Evolutionary conservation across 2,329 filamentous ascomycete genomes (phyloP), one percentile per base, ranked within the genome.

Genomic region (Paracoccidioides lutzii): DNA sequence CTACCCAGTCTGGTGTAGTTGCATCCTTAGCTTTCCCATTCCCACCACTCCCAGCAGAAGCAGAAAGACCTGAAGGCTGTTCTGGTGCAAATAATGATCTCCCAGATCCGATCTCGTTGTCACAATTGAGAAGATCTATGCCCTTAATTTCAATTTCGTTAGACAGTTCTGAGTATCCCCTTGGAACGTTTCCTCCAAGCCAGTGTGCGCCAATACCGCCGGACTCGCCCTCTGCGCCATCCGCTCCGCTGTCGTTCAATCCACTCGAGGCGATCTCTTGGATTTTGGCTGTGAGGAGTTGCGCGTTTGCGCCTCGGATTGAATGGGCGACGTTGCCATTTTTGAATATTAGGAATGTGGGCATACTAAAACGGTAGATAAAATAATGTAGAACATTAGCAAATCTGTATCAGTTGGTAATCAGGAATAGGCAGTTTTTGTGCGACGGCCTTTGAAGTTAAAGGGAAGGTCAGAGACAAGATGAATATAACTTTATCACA

Each of bases 311-410:
- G 46, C 90, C 90, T 67, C 81, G 78, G 58, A 93, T 80, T 64
- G 81, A 85, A 53, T 85, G 80, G 49, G 82, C 78, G 56, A 83
- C 75, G 60, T 81, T 77, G 62, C 83, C 85, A 66, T 85, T 79
- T 64, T 85, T 85, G 76, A 88, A 94, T 65, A 96, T 79, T 66
- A 97, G 80, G 71, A 97, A 95, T n/a, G 90, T 95, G 7, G 93
- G 93, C 67, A 91, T 90, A 60, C 79, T 80, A 57, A 15, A 32
- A 38, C 10, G 37, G 12, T 32, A 43, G 12, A 33, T 33, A 32
- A 7, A 30, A 46, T 43, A 8, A 5, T 7, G 10, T 12, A 22
- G 12, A 42, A 28, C 30, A 38, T 35, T 52, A 52, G 50, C 50
- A 12, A 22, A 44, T n/a, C 14, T 44, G 40, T 22, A 37, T 28